phyloP scores from a whole-genome alignment of 495 filamentous ascomycete genomes.

The Rhizodiscina lignyota region DNA sequence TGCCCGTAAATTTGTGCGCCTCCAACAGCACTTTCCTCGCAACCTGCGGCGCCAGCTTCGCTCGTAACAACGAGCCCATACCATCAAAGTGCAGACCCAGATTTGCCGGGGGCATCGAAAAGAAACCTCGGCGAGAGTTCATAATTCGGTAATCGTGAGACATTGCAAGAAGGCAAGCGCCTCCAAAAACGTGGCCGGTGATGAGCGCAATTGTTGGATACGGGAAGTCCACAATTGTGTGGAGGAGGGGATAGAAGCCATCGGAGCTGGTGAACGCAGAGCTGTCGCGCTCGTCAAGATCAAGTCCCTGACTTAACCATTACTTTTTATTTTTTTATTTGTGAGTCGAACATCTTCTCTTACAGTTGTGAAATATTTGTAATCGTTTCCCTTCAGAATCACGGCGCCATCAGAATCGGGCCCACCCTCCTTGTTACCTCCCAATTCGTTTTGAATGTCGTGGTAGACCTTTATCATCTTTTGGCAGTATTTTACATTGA shows the following conservation, averaged over 20 bases:
- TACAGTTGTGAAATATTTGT: too few species aligned
- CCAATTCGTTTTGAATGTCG: too few species aligned
- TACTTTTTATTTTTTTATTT: too few species aligned
- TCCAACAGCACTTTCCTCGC: conserved; percentile 35
- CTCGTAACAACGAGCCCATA: conserved; percentile 28
- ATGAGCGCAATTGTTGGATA: conserved; percentile 34
- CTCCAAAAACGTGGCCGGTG: conserved; percentile 34
- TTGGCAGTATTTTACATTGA: too few species aligned
- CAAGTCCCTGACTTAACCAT: too few species aligned
- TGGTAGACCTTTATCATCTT: too few species aligned
- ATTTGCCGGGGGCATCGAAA: conserved; percentile 32
- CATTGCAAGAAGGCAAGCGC: conserved; percentile 29
- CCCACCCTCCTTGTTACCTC: too few species aligned
- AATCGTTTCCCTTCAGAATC: too few species aligned
- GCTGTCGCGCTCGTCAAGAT: conserved; percentile 28
- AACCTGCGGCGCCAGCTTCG: conserved; percentile 30
- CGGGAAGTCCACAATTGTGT: conserved; percentile 33
- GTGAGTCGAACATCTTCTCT: too few species aligned
- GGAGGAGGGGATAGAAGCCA: conserved; percentile 32
- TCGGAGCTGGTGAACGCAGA: conserved; percentile 32
- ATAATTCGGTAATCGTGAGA: conserved; percentile 35
- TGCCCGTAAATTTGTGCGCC: conserved; percentile 32
- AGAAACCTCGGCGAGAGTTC: conserved; percentile 32
- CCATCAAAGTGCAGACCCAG: conserved; percentile 34
- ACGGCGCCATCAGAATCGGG: too few species aligned